These are phyloP conservation scores for Boeremia lycopersici DNA, from an alignment of 2,329 filamentous ascomycete genomes.

Conservation along the genomic window DNA sequence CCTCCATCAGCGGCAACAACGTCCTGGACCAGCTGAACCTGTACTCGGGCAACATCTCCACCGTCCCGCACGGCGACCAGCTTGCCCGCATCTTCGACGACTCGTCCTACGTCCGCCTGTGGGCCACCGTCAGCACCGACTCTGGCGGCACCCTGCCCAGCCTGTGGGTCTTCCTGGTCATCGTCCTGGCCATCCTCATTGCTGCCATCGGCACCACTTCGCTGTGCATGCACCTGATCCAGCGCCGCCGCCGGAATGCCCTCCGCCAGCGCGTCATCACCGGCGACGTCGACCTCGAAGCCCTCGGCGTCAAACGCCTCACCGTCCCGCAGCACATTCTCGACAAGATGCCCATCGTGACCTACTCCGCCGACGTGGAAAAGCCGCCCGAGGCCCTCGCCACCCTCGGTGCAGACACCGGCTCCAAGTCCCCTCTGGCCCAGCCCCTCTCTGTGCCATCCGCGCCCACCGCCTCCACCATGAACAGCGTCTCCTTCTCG, in stretches of 20 bases:
- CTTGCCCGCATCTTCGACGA: conserved; percentile 48
- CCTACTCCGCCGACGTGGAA: conserved; percentile 60
- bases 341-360: conserved; percentile 76
- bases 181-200: conserved; percentile 74
- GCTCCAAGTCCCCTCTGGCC: conserved; percentile 19
- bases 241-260: conserved; percentile 70
- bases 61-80: conserved; percentile 48
- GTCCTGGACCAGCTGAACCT: conserved; percentile 74
- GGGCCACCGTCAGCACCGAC: conserved; percentile 55
- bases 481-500: conserved; percentile 44
- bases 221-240: conserved; percentile 75
- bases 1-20: conserved; percentile 67
- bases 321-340: conserved; percentile 76
- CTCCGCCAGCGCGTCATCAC: conserved; percentile 73
- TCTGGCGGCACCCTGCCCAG: conserved; percentile 68
- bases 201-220: conserved; percentile 71
- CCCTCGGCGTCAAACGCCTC: conserved; percentile 80
- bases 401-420: conserved; percentile 23
- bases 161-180: conserved; percentile 78
- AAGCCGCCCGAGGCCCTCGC: conserved; percentile 24
- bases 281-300: conserved; percentile 86
- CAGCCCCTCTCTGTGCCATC: conserved; percentile 33
- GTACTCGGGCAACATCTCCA: conserved; percentile 77
- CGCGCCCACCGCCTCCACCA: conserved; percentile 23
- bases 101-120: conserved; percentile 58